Conservation (phyloP, 1,284 basidiomycete species). For the Schizophyllum commune region DNA sequence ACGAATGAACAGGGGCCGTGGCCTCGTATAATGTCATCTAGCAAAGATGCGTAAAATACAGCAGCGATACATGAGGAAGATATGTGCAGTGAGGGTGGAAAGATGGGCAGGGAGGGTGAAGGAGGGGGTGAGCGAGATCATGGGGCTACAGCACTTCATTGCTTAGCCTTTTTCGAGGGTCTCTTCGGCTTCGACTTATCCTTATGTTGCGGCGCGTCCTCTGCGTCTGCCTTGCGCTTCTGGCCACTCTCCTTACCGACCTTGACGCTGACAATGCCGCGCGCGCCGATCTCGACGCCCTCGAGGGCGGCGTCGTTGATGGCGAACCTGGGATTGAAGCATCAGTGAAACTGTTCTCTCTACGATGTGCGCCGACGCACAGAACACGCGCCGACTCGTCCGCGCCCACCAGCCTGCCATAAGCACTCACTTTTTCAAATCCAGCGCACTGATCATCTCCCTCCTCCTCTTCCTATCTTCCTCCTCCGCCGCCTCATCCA, state of each 20-base stretch:
- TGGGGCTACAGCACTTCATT: no score
- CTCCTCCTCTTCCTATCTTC: constrained; percentile 62
- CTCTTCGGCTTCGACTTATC: no score
- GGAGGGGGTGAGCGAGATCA: no score
- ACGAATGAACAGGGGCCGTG: no score
- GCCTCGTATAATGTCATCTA: no score
- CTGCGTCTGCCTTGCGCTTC: neutral
- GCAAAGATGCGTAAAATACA: no score
- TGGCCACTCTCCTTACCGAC: neutral
- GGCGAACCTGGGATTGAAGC: constrained; percentile 2
- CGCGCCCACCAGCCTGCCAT: no score
- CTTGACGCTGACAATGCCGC: neutral
- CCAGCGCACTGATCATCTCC: constrained; percentile 79
- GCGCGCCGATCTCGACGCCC: constrained; percentile 11
- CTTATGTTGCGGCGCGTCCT: neutral
- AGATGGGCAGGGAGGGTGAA: no score
- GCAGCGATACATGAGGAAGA: no score
- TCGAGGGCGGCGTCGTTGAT: neutral
- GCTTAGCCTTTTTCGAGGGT: no score
- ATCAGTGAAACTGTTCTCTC: constrained; percentile 1
- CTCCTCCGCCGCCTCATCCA: constrained; percentile 63
- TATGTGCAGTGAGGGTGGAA: no score
- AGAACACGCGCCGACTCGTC: no score
- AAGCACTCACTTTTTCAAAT: constrained; percentile 72
- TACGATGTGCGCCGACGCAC: neutral